Base-by-base conservation (phyloP, 2,329 filamentous ascomycete genomes). In the Colletotrichum neosansevieriae region DNA sequence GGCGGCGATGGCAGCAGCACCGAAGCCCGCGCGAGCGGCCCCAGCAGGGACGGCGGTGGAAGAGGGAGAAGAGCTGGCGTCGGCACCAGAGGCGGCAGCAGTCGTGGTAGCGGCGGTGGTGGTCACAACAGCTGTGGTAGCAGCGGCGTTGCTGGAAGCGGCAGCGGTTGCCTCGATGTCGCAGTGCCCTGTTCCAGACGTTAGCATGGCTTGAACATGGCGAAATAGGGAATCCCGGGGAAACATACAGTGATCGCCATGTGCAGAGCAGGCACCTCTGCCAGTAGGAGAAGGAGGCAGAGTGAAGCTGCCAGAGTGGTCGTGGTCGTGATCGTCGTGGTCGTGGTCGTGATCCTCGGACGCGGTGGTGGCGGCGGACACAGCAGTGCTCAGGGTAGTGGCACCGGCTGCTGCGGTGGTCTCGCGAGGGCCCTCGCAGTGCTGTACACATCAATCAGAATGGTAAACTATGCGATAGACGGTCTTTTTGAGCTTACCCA, bases 21-120 rank as follows among this genome's bases (percentile, higher is more conserved):
- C 67, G 34, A 58, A 54, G 0, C 58, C 62, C 2, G 45, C 67
- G 12, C 44, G 63, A 15, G 51, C 70, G 24, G 62, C 70, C 9
- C 63, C 70, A 12, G 63, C 63, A 2, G 67, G 44, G 10, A 68
- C 50, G 11, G 36, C 58, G 10, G 65, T 64, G 5, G 38, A 4
- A 5, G 69, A 78, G 76, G 82, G 9, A 76, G 79, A 71, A 90
- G 91, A 2, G 89, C 88, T 24, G 19, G 42, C 13, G 11, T 15
- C 58, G 3, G 24, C 36, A 13, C 50, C 47, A 21, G 61, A 50
- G 42, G 50, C 32, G 9, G 59, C 53, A 29, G 49, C 59, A 36
- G 21, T 56, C 45, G 56, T 63, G 11, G 49, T 47, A 7, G 29
- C 29, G 29, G 7, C 29, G 2, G 29, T 29, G 29, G 29, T 9